Evolutionary conservation across 2,329 filamentous ascomycete genomes (phyloP).

Genomic region (Diatrype stigma): DNA sequence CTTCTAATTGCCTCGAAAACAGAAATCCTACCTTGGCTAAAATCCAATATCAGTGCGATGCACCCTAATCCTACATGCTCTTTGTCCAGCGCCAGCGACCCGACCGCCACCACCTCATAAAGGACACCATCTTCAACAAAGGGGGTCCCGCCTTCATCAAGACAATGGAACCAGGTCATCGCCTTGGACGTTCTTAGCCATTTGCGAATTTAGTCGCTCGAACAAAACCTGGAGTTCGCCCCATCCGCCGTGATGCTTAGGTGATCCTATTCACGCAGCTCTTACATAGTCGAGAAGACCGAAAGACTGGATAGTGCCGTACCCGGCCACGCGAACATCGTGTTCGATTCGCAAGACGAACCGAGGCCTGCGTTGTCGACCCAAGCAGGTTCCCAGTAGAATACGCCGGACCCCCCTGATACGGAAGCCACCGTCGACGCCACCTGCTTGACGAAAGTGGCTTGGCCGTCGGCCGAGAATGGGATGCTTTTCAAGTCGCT

Average conservation of each 20-base stretch:
- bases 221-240: not conserved
- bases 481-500: conserved; percentile 56
- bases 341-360: conserved; percentile 61
- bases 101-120: not conserved
- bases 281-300: conserved; percentile 49
- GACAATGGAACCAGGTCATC: not conserved
- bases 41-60: not conserved
- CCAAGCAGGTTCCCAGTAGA: conserved; percentile 75
- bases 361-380: conserved; percentile 61
- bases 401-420: conserved; percentile 54
- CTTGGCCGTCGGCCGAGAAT: conserved; percentile 60
- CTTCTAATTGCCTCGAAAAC: not conserved
- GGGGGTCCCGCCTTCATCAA: not conserved
- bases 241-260: not conserved
- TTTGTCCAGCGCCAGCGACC: not conserved
- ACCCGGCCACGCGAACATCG: conserved; percentile 55
- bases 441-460: conserved; percentile 56
- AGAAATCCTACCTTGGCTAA: not conserved
- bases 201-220: not conserved
- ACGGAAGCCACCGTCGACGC: conserved; percentile 51
- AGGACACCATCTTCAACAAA: not conserved
- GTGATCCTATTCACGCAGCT: too few species aligned
- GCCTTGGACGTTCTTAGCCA: not conserved
- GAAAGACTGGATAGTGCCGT: conserved; percentile 53
- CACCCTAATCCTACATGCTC: not conserved